These are phyloP conservation scores for Cucurbita ficifolia DNA, from an alignment of 306 rosid species.

Conservation along the genomic window DNA sequence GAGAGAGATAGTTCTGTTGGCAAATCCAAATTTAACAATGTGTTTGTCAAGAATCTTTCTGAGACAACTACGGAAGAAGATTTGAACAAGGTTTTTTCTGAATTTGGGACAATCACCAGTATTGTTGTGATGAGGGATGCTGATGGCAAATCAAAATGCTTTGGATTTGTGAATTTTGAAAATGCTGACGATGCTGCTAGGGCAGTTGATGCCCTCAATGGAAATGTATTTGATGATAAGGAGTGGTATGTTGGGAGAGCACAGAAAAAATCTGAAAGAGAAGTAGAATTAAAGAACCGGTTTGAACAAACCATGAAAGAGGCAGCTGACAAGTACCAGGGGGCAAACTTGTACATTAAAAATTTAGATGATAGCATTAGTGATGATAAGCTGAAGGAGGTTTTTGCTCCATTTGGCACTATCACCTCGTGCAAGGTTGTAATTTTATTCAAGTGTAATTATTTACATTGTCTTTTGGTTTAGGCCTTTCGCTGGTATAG, in stretches of 20 bases:
- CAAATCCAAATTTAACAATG: conserved; percentile 23
- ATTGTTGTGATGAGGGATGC: conserved; percentile 25
- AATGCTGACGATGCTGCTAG: conserved; percentile 19
- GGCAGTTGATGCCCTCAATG: conserved; percentile 20
- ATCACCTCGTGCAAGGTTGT: conserved; percentile 30
- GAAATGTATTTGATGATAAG: conserved; percentile 20
- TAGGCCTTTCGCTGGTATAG: not conserved
- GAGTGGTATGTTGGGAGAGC: conserved; percentile 28
- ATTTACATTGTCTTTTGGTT: not conserved
- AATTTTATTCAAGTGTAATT: not conserved
- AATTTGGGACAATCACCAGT: conserved; percentile 21
- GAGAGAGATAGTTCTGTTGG: conserved; percentile 16
- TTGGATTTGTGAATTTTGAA: conserved; percentile 31
- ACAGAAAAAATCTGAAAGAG: conserved; percentile 24
- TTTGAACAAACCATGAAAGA: conserved; percentile 24
- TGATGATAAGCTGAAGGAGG: conserved; percentile 21
- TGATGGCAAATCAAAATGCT: conserved; percentile 23
- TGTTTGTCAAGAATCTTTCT: conserved; percentile 17
- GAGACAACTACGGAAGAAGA: conserved; percentile 22
- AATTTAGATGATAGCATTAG: conserved; percentile 24
- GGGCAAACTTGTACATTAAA: conserved; percentile 20
- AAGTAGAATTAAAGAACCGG: conserved; percentile 18
- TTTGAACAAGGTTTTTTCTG: conserved; percentile 15
- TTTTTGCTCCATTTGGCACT: conserved; percentile 19
- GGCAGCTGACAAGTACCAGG: conserved; percentile 18